Conservation (phyloP, 2,329 filamentous ascomycete genomes). For the Aspergillus persii region DNA sequence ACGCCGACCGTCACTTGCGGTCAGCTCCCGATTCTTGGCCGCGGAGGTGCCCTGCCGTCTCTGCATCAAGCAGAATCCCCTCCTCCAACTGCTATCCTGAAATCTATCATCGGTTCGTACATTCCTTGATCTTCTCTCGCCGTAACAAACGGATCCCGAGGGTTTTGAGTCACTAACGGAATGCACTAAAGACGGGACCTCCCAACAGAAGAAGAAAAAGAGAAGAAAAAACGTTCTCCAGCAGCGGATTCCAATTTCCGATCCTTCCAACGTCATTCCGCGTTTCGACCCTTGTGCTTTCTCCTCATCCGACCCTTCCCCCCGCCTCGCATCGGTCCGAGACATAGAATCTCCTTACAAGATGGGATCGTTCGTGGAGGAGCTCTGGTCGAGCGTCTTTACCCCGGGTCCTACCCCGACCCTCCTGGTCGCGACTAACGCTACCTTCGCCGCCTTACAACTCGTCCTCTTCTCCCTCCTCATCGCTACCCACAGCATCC, state of each 20-base stretch:
- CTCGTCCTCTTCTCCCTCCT: constrained; percentile 73
- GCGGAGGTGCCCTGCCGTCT: neutral
- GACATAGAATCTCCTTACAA: constrained; percentile 7
- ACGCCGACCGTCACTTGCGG: constrained; percentile 11
- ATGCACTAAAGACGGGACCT: neutral
- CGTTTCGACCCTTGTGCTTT: neutral
- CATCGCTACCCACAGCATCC: constrained; percentile 77
- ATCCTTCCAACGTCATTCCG: constrained; percentile 11
- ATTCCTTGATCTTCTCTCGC: neutral
- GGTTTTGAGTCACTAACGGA: neutral
- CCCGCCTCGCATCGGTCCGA: constrained; percentile 1
- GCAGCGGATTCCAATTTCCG: constrained; percentile 16
- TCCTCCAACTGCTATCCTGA: neutral
- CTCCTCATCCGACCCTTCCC: neutral
- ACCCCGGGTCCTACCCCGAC: constrained; percentile 85
- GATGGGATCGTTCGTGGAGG: constrained; percentile 60
- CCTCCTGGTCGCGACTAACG: constrained; percentile 85
- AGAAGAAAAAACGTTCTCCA: neutral
- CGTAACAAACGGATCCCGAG: neutral
- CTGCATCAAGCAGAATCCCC: neutral
- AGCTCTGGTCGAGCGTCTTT: constrained; percentile 91
- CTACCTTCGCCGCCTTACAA: constrained; percentile 82
- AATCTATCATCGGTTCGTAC: neutral
- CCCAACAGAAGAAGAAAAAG: neutral
- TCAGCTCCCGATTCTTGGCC: neutral